Base-by-base conservation (phyloP, 345 rosid species). In the Eucalyptus guilfoylei region DNA sequence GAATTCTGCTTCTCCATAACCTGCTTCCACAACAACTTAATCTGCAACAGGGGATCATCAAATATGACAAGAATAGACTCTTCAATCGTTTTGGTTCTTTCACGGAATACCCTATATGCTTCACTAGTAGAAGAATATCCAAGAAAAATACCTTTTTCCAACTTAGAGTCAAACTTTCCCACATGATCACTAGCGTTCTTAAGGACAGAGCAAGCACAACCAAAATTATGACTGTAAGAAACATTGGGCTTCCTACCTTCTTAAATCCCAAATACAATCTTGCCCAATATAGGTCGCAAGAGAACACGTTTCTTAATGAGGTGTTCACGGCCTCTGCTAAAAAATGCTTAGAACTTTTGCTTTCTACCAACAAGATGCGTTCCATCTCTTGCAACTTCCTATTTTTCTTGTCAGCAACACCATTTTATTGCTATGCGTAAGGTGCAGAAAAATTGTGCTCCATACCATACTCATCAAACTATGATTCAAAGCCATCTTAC, bases 301-400 rank as follows among this genome's bases (percentile, higher is more conserved):
- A 28, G n/a, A 58, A 58, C 30, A 24, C 30, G 30, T 58, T 58
- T 58, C 64, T 58, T 26, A 28, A 24, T 11, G 55, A 52, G 55
- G 55, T 52, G 55, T 52, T 7, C 24, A 8, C 0, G 55, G 24
- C 0, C 24, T 52, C 10, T 0, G 10, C 24, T 4, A 52, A 52
- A 52, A 50, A 58, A 58, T 1, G 64, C 30, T 26, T 58, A 26
- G 30, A 58, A 58, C 0, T 58, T 58, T 58, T 58, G 30, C 64
- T 58, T 58, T 58, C 7, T 58, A 58, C 14, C 64, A 10, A 58
- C 0, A 26, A 11, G 64, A 58, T 58, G 7, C 30, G 0, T 58
- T 11, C 14, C 64, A 58, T 26, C 55, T 52, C 10, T 52, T 52
- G 55, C 55, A 52, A 50, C 55, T 1, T 50, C 23, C 55, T 50